Evolutionary conservation across 306 rosid genomes (phyloP), one percentile per base, ranked within the genome.

Genomic region (Vigna hirtella): DNA sequence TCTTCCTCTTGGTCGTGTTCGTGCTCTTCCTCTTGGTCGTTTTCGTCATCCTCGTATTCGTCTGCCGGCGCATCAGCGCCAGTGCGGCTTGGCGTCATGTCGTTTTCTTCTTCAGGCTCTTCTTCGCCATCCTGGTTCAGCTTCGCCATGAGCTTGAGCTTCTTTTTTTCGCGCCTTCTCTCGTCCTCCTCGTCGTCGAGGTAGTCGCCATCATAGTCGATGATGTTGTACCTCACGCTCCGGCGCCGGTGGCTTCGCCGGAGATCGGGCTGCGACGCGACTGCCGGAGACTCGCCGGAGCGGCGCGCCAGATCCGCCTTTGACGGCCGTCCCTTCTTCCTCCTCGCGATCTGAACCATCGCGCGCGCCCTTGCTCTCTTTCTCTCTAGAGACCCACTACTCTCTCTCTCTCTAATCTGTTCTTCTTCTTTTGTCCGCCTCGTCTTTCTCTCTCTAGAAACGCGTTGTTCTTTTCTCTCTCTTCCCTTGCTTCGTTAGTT

Each of bases 231-330:
- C 91, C 88, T 87, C 72, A 84, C 97, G 82, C 89, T 91, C 61
- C 98, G 83, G 62, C 94, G 94, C 43, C 99, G 97, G 47, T 80
- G 90, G 73, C 96, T 96, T 73, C 98, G 91, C 34, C 98, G 91
- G 13, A 83, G 34, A 36, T 88, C 96, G 0, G 85, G 42, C 72
- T 87, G 89, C 3, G 81, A 16, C 7, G 36, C 30, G 66, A 16
- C 2, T 13, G 84, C 73, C 77, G 85, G 88, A 4, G 86, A 77
- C 26, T 83, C 90, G 67, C 70, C 86, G 68, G 86, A 47, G 5
- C 98, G 97, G 64, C 93, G 93, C 2, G 94, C 98, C 74, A 96
- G 99, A 93, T 88, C 98, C 77, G 97, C 94, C 91, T 96, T 96
- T 2, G 99, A 96, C 10, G 99, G 98, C 16, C 97, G 83, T 1